These are phyloP conservation scores for Nemania diffusa DNA, from an alignment of 2,329 filamentous ascomycete genomes.

Conservation along the genomic window DNA sequence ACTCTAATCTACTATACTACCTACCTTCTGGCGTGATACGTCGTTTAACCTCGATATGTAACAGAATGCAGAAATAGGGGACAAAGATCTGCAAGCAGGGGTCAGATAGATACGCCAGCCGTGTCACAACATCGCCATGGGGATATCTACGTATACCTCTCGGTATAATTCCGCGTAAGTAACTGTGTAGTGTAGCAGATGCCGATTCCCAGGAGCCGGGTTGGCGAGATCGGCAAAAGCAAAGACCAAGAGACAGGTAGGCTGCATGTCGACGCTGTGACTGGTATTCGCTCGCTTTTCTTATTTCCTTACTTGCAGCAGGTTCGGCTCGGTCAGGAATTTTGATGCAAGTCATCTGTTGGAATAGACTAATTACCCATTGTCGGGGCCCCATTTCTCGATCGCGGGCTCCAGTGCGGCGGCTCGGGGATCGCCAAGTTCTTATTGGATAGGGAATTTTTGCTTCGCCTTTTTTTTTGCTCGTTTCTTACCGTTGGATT, in stretches of 20 bases:
- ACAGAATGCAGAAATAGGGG: no score
- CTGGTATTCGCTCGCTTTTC: no score
- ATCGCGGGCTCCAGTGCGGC: slow-evolving; percentile 4
- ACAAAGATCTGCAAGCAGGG: neutral
- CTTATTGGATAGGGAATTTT: slow-evolving; percentile 15
- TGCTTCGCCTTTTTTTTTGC: neutral
- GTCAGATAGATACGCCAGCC: no score
- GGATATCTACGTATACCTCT: no score
- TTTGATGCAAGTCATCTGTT: neutral
- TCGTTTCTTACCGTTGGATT: neutral
- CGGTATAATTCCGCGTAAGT: neutral
- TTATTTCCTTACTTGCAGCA: neutral
- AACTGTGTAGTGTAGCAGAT: neutral
- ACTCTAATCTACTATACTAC: neutral
- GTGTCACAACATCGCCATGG: no score
- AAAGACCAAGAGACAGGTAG: neutral
- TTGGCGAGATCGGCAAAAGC: slow-evolving; percentile 5
- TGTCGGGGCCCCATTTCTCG: slow-evolving; percentile 5
- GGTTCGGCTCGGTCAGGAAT: neutral
- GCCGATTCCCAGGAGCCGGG: neutral
- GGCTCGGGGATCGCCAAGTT: slow-evolving; percentile 19
- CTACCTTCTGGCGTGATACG: neutral
- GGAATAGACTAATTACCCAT: neutral
- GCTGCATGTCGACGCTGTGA: neutral
- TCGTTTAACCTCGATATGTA: neutral